phyloP scores from a whole-genome alignment of 768 basidiomycete genomes.

The Phanerochaete sordida region DNA sequence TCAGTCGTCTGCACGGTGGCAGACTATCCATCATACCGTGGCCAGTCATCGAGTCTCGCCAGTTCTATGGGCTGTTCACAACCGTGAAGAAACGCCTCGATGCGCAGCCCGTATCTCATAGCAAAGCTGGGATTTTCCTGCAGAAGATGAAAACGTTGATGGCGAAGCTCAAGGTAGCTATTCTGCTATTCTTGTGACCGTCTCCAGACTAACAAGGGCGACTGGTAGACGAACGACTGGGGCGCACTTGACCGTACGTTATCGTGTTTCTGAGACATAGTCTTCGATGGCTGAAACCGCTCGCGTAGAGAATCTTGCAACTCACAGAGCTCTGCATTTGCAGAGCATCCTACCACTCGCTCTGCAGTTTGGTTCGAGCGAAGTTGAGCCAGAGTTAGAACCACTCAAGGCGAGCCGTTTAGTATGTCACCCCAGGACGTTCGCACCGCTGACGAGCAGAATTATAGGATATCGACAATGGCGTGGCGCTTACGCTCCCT shows the following conservation, averaged over 20 bases:
- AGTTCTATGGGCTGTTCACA: slow-evolving; percentile 56
- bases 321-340: slow-evolving; percentile 33
- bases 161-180: slow-evolving; percentile 58
- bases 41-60: slow-evolving; percentile 61
- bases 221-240: slow-evolving; percentile 57
- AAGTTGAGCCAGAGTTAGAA: slow-evolving; percentile 42
- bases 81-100: slow-evolving; percentile 45
- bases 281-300: too few species aligned
- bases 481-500: slow-evolving; percentile 27
- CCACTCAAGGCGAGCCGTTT: slow-evolving; percentile 42
- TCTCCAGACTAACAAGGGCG: too few species aligned
- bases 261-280: too few species aligned
- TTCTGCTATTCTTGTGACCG: neutral
- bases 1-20: slow-evolving; percentile 55
- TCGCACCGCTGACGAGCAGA: neutral
- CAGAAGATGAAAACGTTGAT: slow-evolving; percentile 58
- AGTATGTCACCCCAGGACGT: too few species aligned
- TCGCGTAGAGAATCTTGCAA: slow-evolving; percentile 26
- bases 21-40: slow-evolving; percentile 58
- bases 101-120: slow-evolving; percentile 45
- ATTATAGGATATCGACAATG: slow-evolving; percentile 51
- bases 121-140: slow-evolving; percentile 50
- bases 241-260: slow-evolving; percentile 56
- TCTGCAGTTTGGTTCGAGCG: slow-evolving; percentile 43
- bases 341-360: slow-evolving; percentile 42